These are phyloP conservation scores for Mycosphaerella sp. DNA, from an alignment of 2,329 filamentous ascomycete genomes.

Conservation along the genomic window DNA sequence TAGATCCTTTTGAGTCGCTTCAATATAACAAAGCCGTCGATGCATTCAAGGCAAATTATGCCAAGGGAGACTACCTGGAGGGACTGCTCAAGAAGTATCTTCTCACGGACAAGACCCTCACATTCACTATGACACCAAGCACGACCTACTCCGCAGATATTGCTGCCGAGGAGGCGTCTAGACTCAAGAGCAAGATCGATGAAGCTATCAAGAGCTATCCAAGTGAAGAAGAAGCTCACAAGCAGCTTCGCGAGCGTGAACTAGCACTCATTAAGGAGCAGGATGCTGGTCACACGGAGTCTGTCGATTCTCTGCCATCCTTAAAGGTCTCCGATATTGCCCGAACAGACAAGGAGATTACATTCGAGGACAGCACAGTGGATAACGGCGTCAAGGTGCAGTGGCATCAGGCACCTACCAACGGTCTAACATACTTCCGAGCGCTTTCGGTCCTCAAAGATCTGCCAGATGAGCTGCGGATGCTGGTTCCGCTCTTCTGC, in stretches of 20 bases:
- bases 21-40: conserved; percentile 86
- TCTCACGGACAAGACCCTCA: conserved; percentile 76
- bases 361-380: conserved; percentile 52
- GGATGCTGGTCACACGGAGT: conserved; percentile 73
- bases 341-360: conserved; percentile 66
- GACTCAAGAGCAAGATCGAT: conserved; percentile 68
- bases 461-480: conserved; percentile 75
- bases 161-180: conserved; percentile 66
- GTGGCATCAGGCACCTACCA: conserved; percentile 89
- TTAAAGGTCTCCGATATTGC: conserved; percentile 87
- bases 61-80: conserved; percentile 74
- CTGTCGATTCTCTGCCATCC: conserved; percentile 80
- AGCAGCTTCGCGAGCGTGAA: conserved; percentile 70
- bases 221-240: conserved; percentile 63
- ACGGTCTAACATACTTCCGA: conserved; percentile 92
- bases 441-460: conserved; percentile 74
- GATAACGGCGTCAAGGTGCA: conserved; percentile 62
- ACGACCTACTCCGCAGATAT: conserved; percentile 67
- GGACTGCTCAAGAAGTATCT: conserved; percentile 82
- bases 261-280: conserved; percentile 58
- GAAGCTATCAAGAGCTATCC: conserved; percentile 63
- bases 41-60: conserved; percentile 71
- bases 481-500: conserved; percentile 82
- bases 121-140: conserved; percentile 91
- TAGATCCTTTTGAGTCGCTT: conserved; percentile 83